Base-by-base conservation (phyloP, 179 eudicot species). In the Spergularia azorica region DNA sequence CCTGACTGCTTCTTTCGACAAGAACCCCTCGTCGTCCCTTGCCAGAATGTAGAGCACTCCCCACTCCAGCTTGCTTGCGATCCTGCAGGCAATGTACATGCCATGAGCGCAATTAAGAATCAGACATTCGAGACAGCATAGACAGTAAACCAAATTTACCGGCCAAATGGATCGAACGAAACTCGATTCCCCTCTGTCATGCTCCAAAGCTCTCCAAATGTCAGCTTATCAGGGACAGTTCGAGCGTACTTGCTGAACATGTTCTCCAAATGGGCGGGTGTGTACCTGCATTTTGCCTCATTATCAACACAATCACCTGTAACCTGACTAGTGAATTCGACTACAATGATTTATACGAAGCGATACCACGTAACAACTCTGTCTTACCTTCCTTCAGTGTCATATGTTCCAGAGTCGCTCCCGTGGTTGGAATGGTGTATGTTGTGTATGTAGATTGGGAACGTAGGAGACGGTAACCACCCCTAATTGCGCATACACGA, bases 1-100 rank as follows among this genome's bases (percentile, higher is more conserved):
- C 17, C 95, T 83, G 14, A 89, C 87, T 12, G 89, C 88, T 78
- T 90, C 95, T 78, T 87, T 90, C 1, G 92, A 80, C 46, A 90
- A 76, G 60, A 81, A 82, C 0, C 95, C 92, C 64, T 90, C 88
- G 8, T 86, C 85, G 5, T 90, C 95, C 75, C 84, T 79, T 0
- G 96, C 91, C 9, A 89, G 82, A 56, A 88, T 55, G 67, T 91
- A 85, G 0, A 91, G 88, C 12, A 79, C 8, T 72, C 78, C 84
- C 95, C 95, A 89, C 79, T 86, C 90, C 36, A 82, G 3, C 83
- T 88, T 91, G 72, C 74, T 74, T 17, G 89, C 84, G 64, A 79
- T 20, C 89, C 89, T 86, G 83, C 66, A 80, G 15, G 1, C 3
- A 36, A 62, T 26, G 3, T 13, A 8, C 52, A 9, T 43, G 4